Evolutionary conservation across 768 basidiomycete genomes (phyloP).

Genomic region (Trametes cingulata): DNA sequence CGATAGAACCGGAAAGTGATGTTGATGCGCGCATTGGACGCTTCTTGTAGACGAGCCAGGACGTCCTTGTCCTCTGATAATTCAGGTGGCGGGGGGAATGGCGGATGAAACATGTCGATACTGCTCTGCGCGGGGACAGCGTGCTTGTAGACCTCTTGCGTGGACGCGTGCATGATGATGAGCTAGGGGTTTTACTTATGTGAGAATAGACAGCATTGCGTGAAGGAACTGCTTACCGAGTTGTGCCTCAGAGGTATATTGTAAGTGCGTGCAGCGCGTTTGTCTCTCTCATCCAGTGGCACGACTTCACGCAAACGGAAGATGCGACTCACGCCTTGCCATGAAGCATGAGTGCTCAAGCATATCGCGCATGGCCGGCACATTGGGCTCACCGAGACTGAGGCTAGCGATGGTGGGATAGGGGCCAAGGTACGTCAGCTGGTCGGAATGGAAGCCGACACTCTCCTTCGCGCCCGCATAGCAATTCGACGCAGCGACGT

Average conservation of each 20-base stretch:
- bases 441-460: constrained; percentile 83
- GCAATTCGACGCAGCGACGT: constrained; percentile 84
- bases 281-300: constrained; percentile 56
- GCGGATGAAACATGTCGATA: constrained; percentile 72
- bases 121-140: constrained; percentile 69
- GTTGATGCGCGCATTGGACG: constrained; percentile 75
- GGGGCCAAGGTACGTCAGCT: constrained; percentile 78
- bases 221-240: constrained; percentile 69
- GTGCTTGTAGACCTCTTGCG: constrained; percentile 83
- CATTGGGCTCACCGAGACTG: constrained; percentile 58
- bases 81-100: constrained; percentile 29
- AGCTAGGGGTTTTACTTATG: constrained; percentile 56
- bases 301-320: constrained; percentile 81
- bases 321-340: constrained; percentile 60
- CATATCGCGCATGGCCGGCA: background rate
- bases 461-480: constrained; percentile 81
- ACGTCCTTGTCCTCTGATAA: constrained; percentile 6
- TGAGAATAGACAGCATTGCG: too few relatives aligned
- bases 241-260: constrained; percentile 79
- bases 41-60: constrained; percentile 31
- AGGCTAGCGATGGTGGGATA: constrained; percentile 85
- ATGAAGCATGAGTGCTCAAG: background rate
- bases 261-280: constrained; percentile 67
- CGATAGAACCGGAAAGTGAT: constrained; percentile 87
- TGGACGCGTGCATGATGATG: constrained; percentile 84